Evolutionary conservation across 164 flowering plant species (phyloP).

Genomic region (Liriodendron chinense): DNA sequence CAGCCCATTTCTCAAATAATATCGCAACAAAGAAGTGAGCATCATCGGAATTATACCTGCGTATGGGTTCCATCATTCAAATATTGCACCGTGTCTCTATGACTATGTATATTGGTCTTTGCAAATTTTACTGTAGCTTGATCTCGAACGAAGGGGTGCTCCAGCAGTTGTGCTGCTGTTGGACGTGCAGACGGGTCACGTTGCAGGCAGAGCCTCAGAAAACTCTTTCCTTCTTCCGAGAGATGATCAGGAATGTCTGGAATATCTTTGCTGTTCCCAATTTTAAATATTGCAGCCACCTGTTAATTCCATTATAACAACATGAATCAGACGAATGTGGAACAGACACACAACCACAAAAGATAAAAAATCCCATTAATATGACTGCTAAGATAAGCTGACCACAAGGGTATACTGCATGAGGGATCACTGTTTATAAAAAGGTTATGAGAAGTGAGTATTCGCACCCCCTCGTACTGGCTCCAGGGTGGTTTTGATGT

Average conservation of each 20-base stretch:
- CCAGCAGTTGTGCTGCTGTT: slow-evolving; percentile 58
- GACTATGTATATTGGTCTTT: slow-evolving; percentile 27
- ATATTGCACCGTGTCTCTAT: slow-evolving; percentile 49
- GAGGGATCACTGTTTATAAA: neutral
- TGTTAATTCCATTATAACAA: slow-evolving; percentile 17
- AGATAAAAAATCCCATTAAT: too few species aligned
- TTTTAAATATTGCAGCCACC: slow-evolving; percentile 98
- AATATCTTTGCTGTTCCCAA: slow-evolving; percentile 89
- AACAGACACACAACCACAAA: neutral
- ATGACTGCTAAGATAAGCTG: neutral
- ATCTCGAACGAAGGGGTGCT: slow-evolving; percentile 70
- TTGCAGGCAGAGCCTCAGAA: slow-evolving; percentile 71
- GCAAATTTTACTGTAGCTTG: slow-evolving; percentile 48
- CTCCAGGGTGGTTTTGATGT: slow-evolving; percentile 97
- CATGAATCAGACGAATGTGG: neutral
- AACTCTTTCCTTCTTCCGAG: slow-evolving; percentile 72
- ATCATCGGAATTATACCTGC: neutral
- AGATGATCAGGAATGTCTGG: slow-evolving; percentile 81
- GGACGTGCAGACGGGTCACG: slow-evolving; percentile 81
- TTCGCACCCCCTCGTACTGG: slow-evolving; percentile 89
- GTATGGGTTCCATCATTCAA: slow-evolving; percentile 28
- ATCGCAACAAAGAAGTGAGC: neutral
- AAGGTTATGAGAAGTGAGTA: neutral
- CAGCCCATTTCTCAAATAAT: neutral
- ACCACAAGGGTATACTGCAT: neutral